A percentile compares a stretch with the other conserved stretches of the same genome.
phyloP scores from a whole-genome alignment of 1,284 basidiomycete species.

The Tylopilus sp. region DNA sequence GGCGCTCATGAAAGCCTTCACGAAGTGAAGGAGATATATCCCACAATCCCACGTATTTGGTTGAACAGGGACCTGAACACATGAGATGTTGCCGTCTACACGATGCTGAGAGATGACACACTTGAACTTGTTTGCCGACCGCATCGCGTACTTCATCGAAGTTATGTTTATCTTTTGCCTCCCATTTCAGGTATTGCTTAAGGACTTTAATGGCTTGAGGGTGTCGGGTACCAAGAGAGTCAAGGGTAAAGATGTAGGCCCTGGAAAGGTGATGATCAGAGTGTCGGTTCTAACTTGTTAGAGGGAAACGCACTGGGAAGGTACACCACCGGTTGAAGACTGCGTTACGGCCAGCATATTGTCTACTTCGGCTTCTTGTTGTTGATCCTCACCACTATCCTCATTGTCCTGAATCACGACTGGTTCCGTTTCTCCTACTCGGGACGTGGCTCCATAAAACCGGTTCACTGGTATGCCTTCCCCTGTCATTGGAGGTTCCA shows the following conservation, averaged over 20 bases:
- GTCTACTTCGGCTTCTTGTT: slow-evolving; percentile 33
- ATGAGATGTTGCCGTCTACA: not conserved
- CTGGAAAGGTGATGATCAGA: slow-evolving; percentile 37
- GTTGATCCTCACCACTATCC: slow-evolving; percentile 29
- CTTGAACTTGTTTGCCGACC: slow-evolving; percentile 46
- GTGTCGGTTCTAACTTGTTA: not conserved
- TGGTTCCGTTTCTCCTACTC: slow-evolving; percentile 12
- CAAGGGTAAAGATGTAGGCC: slow-evolving; percentile 80
- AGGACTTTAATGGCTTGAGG: slow-evolving; percentile 60
- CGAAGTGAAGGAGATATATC: slow-evolving; percentile 77
- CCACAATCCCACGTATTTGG: slow-evolving; percentile 87
- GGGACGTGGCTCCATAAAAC: slow-evolving; percentile 35
- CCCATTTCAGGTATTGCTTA: slow-evolving; percentile 65
- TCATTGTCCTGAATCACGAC: slow-evolving; percentile 21
- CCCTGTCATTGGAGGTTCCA: slow-evolving; percentile 6
- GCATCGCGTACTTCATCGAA: slow-evolving; percentile 43
- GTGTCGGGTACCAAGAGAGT: slow-evolving; percentile 79
- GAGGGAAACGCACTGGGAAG: slow-evolving; percentile 19
- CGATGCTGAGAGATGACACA: slow-evolving; percentile 24
- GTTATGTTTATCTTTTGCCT: slow-evolving; percentile 77
- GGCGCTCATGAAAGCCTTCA: slow-evolving; percentile 63
- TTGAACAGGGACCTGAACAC: slow-evolving; percentile 69
- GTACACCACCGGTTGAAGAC: slow-evolving; percentile 10
- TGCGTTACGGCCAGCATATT: slow-evolving; percentile 28
- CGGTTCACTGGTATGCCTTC: slow-evolving; percentile 17